Conservation (phyloP, 2,329 filamentous ascomycete genomes). For the Colletotrichum noveboracense region DNA sequence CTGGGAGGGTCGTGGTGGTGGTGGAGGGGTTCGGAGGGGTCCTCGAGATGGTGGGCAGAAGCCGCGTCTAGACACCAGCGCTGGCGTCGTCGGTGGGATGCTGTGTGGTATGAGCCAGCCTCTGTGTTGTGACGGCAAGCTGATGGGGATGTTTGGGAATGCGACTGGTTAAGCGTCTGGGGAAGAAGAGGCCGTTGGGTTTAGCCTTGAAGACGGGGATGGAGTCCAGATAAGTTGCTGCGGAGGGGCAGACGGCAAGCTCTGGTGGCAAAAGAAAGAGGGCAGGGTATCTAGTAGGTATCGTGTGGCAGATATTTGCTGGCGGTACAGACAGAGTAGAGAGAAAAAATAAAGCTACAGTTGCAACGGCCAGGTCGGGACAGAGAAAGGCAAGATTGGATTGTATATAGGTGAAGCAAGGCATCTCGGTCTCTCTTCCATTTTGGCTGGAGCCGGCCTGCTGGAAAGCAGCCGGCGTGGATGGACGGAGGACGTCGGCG, state of each 20-base stretch:
- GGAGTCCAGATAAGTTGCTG: conserved; percentile 5
- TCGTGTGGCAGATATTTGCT: not conserved
- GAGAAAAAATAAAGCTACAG: not conserved
- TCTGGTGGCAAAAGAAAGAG: conserved; percentile 15
- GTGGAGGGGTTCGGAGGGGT: conserved; percentile 16
- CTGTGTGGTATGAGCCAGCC: not conserved
- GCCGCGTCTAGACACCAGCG: not conserved
- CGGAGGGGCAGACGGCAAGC: not conserved
- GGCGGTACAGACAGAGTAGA: not conserved
- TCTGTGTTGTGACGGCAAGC: not conserved
- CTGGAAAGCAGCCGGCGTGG: conserved; percentile 27
- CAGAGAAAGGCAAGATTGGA: conserved; percentile 27
- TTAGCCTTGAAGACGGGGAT: not conserved
- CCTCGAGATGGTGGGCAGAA: conserved; percentile 18
- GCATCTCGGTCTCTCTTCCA: not conserved
- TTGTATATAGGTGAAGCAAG: conserved; percentile 26
- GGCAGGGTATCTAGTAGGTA: not conserved
- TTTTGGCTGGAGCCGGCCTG: conserved; percentile 4
- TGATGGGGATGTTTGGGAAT: not conserved
- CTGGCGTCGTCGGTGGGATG: not conserved
- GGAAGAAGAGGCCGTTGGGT: not conserved
- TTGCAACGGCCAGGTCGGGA: not conserved
- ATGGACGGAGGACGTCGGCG: conserved; percentile 31
- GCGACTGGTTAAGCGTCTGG: not conserved
- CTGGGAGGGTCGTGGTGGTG: conserved; percentile 13